These are phyloP conservation scores for Penicillium herquei DNA, from an alignment of 495 filamentous ascomycete genomes.

Conservation along the genomic window DNA sequence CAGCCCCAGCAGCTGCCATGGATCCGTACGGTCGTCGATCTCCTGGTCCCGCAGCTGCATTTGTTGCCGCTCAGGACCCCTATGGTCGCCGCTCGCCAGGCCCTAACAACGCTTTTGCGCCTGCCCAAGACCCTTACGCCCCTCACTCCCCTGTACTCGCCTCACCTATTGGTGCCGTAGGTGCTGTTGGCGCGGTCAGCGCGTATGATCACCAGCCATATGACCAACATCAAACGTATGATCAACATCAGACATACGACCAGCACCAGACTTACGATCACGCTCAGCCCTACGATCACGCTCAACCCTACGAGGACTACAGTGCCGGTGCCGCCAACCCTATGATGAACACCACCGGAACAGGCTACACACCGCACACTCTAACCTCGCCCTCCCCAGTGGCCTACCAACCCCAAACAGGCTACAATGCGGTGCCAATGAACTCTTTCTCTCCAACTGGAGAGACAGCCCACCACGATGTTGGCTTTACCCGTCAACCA, in stretches of 20 bases:
- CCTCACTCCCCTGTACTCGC: slow-evolving; percentile 22
- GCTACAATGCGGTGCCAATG: slow-evolving; percentile 24
- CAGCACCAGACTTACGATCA: slow-evolving; percentile 19
- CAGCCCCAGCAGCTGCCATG: slow-evolving; percentile 16
- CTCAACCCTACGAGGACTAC: slow-evolving; percentile 29
- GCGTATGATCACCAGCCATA: slow-evolving; percentile 21
- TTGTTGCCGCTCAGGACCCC: slow-evolving; percentile 9
- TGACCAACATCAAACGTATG: slow-evolving; percentile 4
- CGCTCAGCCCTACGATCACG: slow-evolving; percentile 25
- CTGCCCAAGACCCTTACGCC: slow-evolving; percentile 15
- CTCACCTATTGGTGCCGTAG: slow-evolving; percentile 19
- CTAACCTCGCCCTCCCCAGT: slow-evolving; percentile 20
- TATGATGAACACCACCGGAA: slow-evolving; percentile 7
- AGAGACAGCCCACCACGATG: slow-evolving; percentile 5
- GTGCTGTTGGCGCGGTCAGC: slow-evolving; percentile 20
- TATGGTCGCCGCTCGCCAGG: slow-evolving; percentile 24
- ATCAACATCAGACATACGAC: neutral
- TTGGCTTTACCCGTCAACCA: slow-evolving; percentile 28
- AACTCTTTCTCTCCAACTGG: slow-evolving; percentile 16
- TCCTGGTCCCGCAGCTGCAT: slow-evolving; percentile 14
- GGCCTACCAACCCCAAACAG: slow-evolving; percentile 25
- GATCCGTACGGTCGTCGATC: slow-evolving; percentile 27
- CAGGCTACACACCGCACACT: slow-evolving; percentile 15
- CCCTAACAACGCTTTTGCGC: slow-evolving; percentile 4
- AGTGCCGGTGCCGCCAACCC: slow-evolving; percentile 1